Base-by-base conservation (phyloP, 1,284 basidiomycete species). In the Lignosus rhinocerotis region DNA sequence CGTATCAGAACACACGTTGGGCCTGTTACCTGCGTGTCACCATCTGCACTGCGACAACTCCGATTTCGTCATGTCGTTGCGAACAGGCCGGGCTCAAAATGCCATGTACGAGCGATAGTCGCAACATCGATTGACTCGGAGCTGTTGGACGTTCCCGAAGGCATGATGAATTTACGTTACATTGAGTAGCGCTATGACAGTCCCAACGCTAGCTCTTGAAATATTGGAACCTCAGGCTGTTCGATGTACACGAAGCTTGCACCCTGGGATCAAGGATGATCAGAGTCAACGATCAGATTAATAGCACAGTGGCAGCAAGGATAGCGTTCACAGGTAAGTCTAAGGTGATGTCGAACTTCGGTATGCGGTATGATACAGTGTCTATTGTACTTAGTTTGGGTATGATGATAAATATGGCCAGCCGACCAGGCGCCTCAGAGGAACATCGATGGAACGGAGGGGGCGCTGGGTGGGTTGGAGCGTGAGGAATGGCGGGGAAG, bases 281-380 rank as follows among this genome's bases (percentile, higher is more conserved):
- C 10, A 25, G 9, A 32, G 38, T 11, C 25, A 19, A 42, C 11
- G 11, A 32, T 32, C 39, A 31, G 14, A 32, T 33, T 41, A 42
- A 32, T 25, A 17, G 38, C 50, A 42, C 25, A 25, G n/a, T 34
- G 30, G 17, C 38, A 51, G 50, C 9, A 16, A 32, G 1, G 41
- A 39, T 11, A 25, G 34, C 48, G 30, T 14, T 36, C n/a, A 34
- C 33, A 30, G 25, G 34, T 25, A 36, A 11, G 30, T 42, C 38
- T 41, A 51, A 30, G 50, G 25, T 39, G 44, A 34, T 21, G 41
- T 14, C 8, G 19, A 7, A 19, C n/a, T 11, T 33, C 31, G 46
- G 31, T 53, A 42, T 50, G 51, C 43, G 55, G 32, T 58, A 58
- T 25, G 39, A 33, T 58, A 58, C 52, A 58, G 42, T 46, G 57